phyloP scores from a whole-genome alignment of 371 early-diverging fungal species.

The Thermomucor indicae-seudaticae region DNA sequence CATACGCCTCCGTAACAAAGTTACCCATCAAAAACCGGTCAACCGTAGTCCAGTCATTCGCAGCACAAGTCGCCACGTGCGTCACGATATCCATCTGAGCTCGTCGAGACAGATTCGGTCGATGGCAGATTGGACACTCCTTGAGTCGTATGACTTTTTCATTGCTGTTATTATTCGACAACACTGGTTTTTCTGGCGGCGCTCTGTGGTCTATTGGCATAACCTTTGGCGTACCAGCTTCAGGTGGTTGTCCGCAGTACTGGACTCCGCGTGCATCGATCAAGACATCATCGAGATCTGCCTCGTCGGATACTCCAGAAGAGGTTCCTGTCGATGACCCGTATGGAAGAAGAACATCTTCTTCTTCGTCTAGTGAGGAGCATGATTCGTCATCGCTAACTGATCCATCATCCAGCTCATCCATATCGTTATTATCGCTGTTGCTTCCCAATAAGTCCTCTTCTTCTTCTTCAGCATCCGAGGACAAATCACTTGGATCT shows the following conservation, averaged over 20 bases:
- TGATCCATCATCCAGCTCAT: not conserved
- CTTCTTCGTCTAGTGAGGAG: constrained; percentile 6
- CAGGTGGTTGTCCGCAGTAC: constrained; percentile 1
- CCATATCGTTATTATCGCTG: not conserved
- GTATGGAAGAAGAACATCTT: constrained; percentile 7
- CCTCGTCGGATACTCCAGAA: not conserved
- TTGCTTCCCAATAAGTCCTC: not conserved
- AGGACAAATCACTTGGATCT: no score
- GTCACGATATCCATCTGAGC: constrained; percentile 75
- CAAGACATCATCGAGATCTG: constrained; percentile 10
- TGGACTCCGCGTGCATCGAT: constrained; percentile 19
- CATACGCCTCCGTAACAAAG: constrained; percentile 73
- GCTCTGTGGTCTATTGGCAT: no score
- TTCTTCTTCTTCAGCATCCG: constrained; percentile 7
- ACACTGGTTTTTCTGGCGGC: no score
- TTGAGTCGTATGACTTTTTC: constrained; percentile 64
- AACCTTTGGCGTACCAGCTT: no score
- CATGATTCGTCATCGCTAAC: constrained; percentile 4
- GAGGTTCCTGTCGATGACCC: not conserved
- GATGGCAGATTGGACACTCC: constrained; percentile 73
- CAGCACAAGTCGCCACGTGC: constrained; percentile 74
- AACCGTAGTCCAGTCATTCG: constrained; percentile 59
- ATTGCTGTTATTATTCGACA: constrained; percentile 19
- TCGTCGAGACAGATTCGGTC: constrained; percentile 49
- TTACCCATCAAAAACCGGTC: constrained; percentile 72